Evolutionary conservation across 805 yeast species (phyloP), one percentile per base, ranked within the genome.

Genomic region (Schizosaccharomyces japonicus): DNA sequence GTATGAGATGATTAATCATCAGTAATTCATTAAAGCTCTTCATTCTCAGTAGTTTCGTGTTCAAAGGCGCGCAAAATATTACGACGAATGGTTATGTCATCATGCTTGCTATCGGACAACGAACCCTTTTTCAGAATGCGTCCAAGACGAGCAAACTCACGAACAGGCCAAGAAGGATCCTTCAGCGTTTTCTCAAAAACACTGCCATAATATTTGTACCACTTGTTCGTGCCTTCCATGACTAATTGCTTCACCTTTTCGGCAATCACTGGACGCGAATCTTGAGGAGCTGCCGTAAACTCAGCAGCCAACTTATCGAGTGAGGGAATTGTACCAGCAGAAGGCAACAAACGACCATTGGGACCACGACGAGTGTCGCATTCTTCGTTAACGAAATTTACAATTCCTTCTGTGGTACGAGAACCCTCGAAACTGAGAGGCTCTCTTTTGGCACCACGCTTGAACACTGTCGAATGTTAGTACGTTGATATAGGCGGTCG

Each of bases 341-440:
- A 52, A 1, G 51, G 50, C 50, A 62, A 55, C 29, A 70, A 56
- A 2, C 56, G 52, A 5, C 76, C 76, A 44, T 65, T 63, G 2
- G 57, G 51, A 13, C 63, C 61, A 53, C 76, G 63, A 57, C 69
- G 63, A 30, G 76, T 61, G 60, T 93, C 90, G 45, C 71, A 66
- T 50, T 55, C 55, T 55, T 72, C 76, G 58, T 74, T 71, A 56
- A 90, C 68, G 66, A 84, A 90, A 27, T 67, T 65, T 52, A 80
- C 69, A 54, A 90, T 69, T 27, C 70, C 66, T 56, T 79, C 83
- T 49, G 82, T 64, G 46, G 77, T 77, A 71, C 96, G 82, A 47
- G 70, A 67, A 51, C 83, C 80, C 49, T 69, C 65, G 66, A 68
- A 85, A 32, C 67, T 64, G 51, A 83, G 62, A 50, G 87, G 84